Conservation (phyloP, 176 grass and related monocot species). For the Alloteropsis semialata region DNA sequence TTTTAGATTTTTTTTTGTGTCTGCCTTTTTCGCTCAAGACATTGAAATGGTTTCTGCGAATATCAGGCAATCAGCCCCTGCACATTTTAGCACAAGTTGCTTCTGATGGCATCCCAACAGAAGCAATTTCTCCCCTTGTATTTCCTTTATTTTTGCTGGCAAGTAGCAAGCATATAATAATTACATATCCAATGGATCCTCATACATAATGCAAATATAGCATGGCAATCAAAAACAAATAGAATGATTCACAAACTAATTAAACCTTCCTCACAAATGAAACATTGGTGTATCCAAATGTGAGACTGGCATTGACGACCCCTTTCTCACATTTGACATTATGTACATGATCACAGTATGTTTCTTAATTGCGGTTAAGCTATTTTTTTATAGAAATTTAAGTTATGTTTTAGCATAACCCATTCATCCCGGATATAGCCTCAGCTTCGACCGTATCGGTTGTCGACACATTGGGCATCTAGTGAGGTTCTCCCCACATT, state of each 20-base stretch:
- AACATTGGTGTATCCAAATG: background rate
- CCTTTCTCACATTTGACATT: background rate
- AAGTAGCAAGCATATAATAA: background rate
- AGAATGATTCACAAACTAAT: background rate
- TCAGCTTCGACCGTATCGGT: slow-evolving; percentile 62
- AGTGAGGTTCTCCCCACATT: slow-evolving; percentile 70
- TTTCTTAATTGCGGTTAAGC: background rate
- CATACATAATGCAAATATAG: slow-evolving; percentile 1
- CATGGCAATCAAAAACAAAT: slow-evolving; percentile 2
- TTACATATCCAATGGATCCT: background rate
- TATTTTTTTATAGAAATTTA: background rate
- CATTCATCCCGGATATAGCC: slow-evolving; percentile 63
- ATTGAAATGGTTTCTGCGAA: background rate
- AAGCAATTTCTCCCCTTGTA: background rate
- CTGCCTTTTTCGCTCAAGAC: background rate
- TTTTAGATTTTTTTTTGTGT: background rate
- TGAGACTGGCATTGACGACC: background rate
- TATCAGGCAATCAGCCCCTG: background rate
- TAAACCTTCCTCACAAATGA: background rate
- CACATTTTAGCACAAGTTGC: too few relatives aligned
- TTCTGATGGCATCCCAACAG: background rate
- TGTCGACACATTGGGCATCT: slow-evolving; percentile 90
- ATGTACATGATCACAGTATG: background rate
- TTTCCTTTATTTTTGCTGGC: background rate
- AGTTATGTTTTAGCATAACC: background rate